Conservation (phyloP, 2,329 filamentous ascomycete genomes). For the Colletotrichum spinosum region DNA sequence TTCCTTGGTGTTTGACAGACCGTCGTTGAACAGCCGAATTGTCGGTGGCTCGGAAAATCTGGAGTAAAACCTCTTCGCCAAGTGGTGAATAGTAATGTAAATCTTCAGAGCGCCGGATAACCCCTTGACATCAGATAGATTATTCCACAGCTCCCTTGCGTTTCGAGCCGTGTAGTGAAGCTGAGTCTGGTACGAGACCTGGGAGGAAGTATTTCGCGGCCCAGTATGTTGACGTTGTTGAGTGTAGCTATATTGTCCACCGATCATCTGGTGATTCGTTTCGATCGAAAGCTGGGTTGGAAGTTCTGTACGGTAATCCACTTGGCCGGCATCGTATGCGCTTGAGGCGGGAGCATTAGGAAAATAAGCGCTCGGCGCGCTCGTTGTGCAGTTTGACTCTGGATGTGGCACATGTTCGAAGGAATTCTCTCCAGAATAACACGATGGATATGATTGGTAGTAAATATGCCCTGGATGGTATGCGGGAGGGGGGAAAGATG, state of each 20-base stretch:
- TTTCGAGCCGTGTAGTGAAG: slow-evolving; percentile 65
- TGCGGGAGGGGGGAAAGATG: too few relatives aligned
- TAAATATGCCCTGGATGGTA: too few relatives aligned
- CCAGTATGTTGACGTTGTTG: slow-evolving; percentile 9
- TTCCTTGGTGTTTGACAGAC: slow-evolving; percentile 65
- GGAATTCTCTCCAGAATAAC: too few relatives aligned
- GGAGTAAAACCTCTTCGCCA: slow-evolving; percentile 67
- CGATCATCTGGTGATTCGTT: background rate
- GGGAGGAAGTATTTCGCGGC: background rate
- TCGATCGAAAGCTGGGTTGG: background rate
- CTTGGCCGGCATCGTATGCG: too few relatives aligned
- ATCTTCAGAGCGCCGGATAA: slow-evolving; percentile 72
- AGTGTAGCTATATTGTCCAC: background rate
- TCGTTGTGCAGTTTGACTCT: too few relatives aligned
- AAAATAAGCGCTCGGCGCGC: too few relatives aligned
- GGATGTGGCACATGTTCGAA: too few relatives aligned
- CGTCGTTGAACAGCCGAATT: slow-evolving; percentile 70
- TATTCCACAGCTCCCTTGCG: slow-evolving; percentile 72
- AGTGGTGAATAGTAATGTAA: slow-evolving; percentile 72
- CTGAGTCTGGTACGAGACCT: slow-evolving; percentile 51
- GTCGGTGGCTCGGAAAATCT: slow-evolving; percentile 68
- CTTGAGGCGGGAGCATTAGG: too few relatives aligned
- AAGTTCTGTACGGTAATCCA: too few relatives aligned
- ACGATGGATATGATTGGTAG: too few relatives aligned
- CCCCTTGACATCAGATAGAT: slow-evolving; percentile 68